phyloP scores from a whole-genome alignment of 164 flowering plant species.

The Tinospora cordifolia region DNA sequence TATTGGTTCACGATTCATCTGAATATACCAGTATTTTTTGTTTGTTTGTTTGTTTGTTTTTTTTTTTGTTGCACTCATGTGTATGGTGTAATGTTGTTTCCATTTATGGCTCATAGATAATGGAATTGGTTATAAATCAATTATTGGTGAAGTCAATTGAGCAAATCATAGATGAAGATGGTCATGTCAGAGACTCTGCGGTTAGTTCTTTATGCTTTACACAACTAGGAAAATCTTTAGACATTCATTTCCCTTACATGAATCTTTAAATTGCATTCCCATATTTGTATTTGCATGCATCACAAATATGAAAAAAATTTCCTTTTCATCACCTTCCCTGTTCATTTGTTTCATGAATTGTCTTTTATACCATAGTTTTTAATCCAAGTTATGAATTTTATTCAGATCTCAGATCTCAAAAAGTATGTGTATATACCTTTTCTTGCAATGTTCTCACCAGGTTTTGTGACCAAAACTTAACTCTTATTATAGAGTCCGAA shows the following conservation, averaged over 20 bases:
- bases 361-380: background rate
- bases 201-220: conserved; percentile 1
- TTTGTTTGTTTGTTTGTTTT: no score
- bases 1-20: conserved; percentile 14
- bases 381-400: background rate
- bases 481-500: conserved; percentile 47
- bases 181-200: conserved; percentile 14
- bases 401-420: background rate
- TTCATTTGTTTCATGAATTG: background rate
- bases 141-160: conserved; percentile 6
- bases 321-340: background rate
- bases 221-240: background rate
- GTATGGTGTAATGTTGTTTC: conserved; percentile 8
- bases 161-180: conserved; percentile 12
- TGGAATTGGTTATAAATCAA: conserved; percentile 7
- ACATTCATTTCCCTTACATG: background rate
- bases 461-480: background rate
- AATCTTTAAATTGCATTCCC: background rate
- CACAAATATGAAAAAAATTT: background rate
- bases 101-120: conserved; percentile 12
- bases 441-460: background rate
- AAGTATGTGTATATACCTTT: background rate
- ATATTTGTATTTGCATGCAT: background rate
- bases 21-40: background rate
- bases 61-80: background rate